Conservation (phyloP, 2,329 filamentous ascomycete species). For the Fusarium poae region DNA sequence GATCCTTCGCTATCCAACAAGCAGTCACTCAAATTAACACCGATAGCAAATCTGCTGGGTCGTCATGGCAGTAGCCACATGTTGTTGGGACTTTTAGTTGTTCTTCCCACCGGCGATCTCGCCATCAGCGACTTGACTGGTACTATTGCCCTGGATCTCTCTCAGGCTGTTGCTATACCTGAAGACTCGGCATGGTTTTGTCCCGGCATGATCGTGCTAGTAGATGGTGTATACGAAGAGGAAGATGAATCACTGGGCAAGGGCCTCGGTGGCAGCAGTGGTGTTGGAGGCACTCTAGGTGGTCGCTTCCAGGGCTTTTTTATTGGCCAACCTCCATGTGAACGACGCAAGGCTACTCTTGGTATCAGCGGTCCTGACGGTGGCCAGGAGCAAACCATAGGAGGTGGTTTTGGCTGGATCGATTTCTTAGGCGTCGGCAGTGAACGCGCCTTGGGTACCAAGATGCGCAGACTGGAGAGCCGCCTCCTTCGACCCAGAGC, state of each 20-base stretch:
- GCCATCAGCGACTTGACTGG: slow-evolving; percentile 89
- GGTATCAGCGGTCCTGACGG: slow-evolving; percentile 74
- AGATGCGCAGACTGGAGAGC: slow-evolving; percentile 85
- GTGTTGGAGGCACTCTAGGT: slow-evolving; percentile 91
- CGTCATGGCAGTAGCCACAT: slow-evolving; percentile 87
- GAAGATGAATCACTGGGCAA: slow-evolving; percentile 80
- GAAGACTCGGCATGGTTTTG: slow-evolving; percentile 91
- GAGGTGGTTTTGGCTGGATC: slow-evolving; percentile 94
- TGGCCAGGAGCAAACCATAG: slow-evolving; percentile 72
- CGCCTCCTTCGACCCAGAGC: slow-evolving; percentile 68
- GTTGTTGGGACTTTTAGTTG: slow-evolving; percentile 84
- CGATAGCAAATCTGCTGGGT: slow-evolving; percentile 80
- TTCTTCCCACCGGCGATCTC: slow-evolving; percentile 84
- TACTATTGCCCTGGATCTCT: slow-evolving; percentile 85
- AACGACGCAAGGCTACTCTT: slow-evolving; percentile 83
- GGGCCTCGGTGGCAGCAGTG: slow-evolving; percentile 79
- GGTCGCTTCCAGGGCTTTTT: slow-evolving; percentile 92
- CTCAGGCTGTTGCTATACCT: slow-evolving; percentile 83
- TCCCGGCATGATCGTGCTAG: slow-evolving; percentile 94
- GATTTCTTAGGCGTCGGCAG: slow-evolving; percentile 94
- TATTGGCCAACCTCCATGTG: slow-evolving; percentile 90
- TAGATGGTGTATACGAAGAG: slow-evolving; percentile 97
- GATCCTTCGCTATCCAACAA: slow-evolving; percentile 72
- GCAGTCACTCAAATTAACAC: slow-evolving; percentile 87
- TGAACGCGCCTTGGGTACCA: slow-evolving; percentile 82